Evolutionary conservation across 768 basidiomycete genomes (phyloP), one percentile per base, ranked within the genome.

Genomic region (Antrodiella citrinella): DNA sequence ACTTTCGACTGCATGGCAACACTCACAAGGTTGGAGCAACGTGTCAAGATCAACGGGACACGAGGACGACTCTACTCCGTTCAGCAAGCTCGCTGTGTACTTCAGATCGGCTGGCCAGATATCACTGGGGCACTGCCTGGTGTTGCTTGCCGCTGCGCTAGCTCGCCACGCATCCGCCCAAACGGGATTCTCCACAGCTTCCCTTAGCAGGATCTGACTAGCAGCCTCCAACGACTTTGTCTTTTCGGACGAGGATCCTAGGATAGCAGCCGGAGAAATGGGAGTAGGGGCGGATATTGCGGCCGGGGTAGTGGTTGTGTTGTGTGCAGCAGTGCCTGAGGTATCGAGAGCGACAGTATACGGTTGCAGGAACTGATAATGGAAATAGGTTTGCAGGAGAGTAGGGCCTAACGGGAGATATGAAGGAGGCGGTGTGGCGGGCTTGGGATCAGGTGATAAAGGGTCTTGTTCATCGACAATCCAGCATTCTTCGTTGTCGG

Each of bases 221-320:
- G 80, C 78, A 0, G 79, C 76, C 61, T 89, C 87, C 20, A 91
- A 67, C 1, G 78, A 77, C 60, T 79, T 82, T 2, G 78, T 75
- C 53, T 80, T 80, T 60, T 86, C 86, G 3, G 77, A 76, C 1
- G 79, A 69, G 1, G 77, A 74, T 3, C 83, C 83, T 25, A 86
- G 67, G 0, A 72, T 71, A 1, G 85, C 84, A 3, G 86, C 87
- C 18, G 90, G 90, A 0, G 89, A 91, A 2, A 91, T 86, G 1
- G 90, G 90, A 0, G 90, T 92, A 1, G 87, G 88, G 0, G 84
- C 88, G n/a, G 76, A 75, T 2, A 71, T 69, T 7, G 75, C 72
- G 2, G 76, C 71, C 2, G 76, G 70, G n/a, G 43, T 51, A 11
- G 51, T 56, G 2, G 51, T 43, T 1, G 56, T 46, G 21, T 47